These are phyloP conservation scores for Amylostereum areolatum DNA, from an alignment of 1,284 basidiomycete genomes.

Conservation along the genomic window DNA sequence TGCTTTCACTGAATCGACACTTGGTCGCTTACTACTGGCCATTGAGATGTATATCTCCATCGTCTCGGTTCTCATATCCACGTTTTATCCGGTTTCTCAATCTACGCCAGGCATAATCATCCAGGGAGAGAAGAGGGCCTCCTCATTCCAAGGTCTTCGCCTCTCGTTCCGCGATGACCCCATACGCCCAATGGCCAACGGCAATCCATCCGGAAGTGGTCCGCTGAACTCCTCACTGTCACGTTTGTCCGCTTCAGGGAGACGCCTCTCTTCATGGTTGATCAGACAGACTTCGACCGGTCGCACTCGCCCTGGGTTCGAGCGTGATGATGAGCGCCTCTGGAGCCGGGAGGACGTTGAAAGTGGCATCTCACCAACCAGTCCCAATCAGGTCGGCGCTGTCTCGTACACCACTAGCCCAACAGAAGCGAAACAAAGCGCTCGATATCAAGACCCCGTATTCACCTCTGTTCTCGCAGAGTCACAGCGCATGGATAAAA, in stretches of 20 bases:
- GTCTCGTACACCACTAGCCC: slow-evolving; percentile 7
- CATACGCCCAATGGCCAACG: background rate
- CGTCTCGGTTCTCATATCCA: slow-evolving; percentile 46
- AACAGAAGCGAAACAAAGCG: slow-evolving; percentile 15
- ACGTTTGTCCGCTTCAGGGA: slow-evolving; percentile 3
- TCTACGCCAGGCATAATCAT: slow-evolving; percentile 8
- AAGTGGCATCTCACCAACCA: slow-evolving; percentile 17
- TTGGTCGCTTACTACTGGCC: slow-evolving; percentile 68
- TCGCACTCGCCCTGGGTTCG: slow-evolving; percentile 8
- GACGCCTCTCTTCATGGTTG: slow-evolving; percentile 17
- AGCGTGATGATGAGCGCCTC: slow-evolving; percentile 16
- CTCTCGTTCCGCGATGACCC: slow-evolving; percentile 12
- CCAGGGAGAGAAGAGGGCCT: slow-evolving; percentile 15
- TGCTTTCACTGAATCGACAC: slow-evolving; percentile 58
- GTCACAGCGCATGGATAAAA: slow-evolving; percentile 1
- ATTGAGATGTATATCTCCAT: slow-evolving; percentile 60
- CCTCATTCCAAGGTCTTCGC: slow-evolving; percentile 22
- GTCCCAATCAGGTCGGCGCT: slow-evolving; percentile 5
- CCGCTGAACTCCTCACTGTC: background rate
- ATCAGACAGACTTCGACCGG: slow-evolving; percentile 9
- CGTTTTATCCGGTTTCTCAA: slow-evolving; percentile 33
- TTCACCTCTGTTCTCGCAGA: slow-evolving; percentile 15
- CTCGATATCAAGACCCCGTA: slow-evolving; percentile 22
- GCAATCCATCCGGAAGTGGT: background rate
- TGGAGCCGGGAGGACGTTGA: slow-evolving; percentile 31